Conservation (phyloP, 179 eudicot species). For the Heliamphora pulchella region DNA sequence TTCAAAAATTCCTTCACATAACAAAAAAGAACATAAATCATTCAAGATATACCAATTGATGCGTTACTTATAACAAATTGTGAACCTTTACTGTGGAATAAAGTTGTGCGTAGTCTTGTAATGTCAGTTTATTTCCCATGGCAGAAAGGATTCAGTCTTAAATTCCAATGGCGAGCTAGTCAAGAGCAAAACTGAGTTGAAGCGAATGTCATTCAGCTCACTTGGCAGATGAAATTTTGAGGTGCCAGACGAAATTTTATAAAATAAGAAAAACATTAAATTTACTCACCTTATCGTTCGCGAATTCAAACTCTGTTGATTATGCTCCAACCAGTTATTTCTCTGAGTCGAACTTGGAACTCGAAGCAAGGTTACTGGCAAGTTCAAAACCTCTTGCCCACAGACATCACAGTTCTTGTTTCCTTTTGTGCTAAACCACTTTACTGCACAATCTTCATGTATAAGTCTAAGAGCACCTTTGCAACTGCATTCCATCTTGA, state of each 20-base stretch:
- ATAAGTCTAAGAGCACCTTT: conserved; percentile 88
- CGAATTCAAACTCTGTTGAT: conserved; percentile 29
- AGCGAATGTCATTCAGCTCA: not conserved
- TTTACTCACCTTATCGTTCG: conserved; percentile 39
- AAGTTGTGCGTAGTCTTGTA: too few species aligned
- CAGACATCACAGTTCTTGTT: conserved; percentile 82
- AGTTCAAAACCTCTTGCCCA: conserved; percentile 70
- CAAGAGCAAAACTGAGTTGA: not conserved
- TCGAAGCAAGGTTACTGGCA: conserved; percentile 88
- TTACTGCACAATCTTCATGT: conserved; percentile 78
- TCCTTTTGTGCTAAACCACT: conserved; percentile 77
- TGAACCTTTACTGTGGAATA: too few species aligned
- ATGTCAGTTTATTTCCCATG: not conserved
- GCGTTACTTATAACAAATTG: too few species aligned
- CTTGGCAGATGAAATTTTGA: not conserved
- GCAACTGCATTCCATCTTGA: conserved; percentile 94
- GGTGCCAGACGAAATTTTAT: too few species aligned
- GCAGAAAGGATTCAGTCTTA: not conserved
- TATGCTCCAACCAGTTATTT: conserved; percentile 31
- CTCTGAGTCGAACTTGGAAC: conserved; percentile 33
- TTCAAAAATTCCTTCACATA: too few species aligned
- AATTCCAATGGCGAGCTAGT: not conserved
- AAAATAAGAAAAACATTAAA: too few species aligned
- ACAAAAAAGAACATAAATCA: too few species aligned
- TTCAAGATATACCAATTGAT: too few species aligned